Conservation (phyloP, 192 early-diverging fungal species). For the Coemansia sp. region DNA sequence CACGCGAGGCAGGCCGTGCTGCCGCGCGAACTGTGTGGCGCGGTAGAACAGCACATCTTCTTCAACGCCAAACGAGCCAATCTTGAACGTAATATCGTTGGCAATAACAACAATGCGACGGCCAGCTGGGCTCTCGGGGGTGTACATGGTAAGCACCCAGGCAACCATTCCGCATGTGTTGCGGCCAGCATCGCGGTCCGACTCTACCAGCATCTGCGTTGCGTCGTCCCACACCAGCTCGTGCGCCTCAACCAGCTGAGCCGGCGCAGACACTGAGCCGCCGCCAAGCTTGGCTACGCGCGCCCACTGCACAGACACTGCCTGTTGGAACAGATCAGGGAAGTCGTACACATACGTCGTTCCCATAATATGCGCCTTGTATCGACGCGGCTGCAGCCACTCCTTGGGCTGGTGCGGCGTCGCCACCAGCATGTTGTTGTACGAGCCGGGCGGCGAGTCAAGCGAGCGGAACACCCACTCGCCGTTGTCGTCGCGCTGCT, state of each 20-base stretch:
- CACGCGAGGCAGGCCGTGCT: conserved; percentile 83
- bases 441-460: conserved; percentile 69
- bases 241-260: conserved; percentile 67
- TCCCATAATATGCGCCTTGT: conserved; percentile 96
- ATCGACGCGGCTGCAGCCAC: conserved; percentile 92
- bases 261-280: conserved; percentile 53
- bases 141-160: conserved; percentile 83
- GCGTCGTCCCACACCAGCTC: conserved; percentile 89
- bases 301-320: conserved; percentile 79
- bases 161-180: conserved; percentile 98
- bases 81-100: conserved; percentile 97
- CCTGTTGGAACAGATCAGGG: conserved; percentile 93
- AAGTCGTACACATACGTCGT: conserved; percentile 99
- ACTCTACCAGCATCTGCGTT: conserved; percentile 66
- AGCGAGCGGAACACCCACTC: conserved; percentile 87
- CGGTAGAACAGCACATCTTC: conserved; percentile 93
- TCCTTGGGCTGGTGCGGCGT: conserved; percentile 92
- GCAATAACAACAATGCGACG: conserved; percentile 90
- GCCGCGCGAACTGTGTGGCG: conserved; percentile 85
- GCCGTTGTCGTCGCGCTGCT: conserved; percentile 79
- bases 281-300: conserved; percentile 39
- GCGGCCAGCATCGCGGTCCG: conserved; percentile 76
- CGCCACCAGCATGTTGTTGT: conserved; percentile 78
- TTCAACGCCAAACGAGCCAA: conserved; percentile 92
- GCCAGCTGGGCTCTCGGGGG: conserved; percentile 91